A percentile compares a stretch with the other conserved stretches of the same genome.
phyloP scores from a whole-genome alignment of 441 rosid species.

The Manihot esculenta region DNA sequence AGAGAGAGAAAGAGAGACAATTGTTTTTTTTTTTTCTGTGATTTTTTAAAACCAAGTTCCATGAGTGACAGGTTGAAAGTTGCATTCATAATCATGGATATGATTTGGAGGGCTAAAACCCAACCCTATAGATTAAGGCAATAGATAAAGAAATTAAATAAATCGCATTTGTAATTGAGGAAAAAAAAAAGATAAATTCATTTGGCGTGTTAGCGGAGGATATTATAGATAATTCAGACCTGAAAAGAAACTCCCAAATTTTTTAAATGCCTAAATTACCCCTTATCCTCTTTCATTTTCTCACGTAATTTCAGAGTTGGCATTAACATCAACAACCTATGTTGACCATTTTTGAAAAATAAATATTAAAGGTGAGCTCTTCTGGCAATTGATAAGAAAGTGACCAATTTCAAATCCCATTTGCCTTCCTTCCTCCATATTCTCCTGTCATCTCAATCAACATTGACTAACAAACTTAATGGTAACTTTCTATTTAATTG shows the following conservation, averaged over 20 bases:
- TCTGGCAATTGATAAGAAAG: neutral
- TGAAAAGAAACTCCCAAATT: neutral
- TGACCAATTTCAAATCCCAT: neutral
- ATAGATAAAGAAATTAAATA: no score
- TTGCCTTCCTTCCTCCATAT: neutral
- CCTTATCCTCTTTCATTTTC: neutral
- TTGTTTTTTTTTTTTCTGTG: no score
- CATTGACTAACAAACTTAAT: neutral
- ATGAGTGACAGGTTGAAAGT: no score
- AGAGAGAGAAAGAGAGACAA: neutral
- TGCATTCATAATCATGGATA: no score
- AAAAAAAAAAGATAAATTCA: no score
- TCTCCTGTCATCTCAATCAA: neutral
- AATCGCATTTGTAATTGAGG: no score
- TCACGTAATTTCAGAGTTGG: neutral
- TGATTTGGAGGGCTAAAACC: no score
- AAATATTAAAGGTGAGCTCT: neutral
- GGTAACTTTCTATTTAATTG: neutral
- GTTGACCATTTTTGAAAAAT: no score
- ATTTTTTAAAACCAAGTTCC: no score
- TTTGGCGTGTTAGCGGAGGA: no score
- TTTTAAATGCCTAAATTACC: neutral
- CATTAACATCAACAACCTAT: no score
- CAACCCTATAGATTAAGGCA: no score
- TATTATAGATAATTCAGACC: neutral